Base-by-base conservation (phyloP, 495 filamentous ascomycete species). In the Daldinia concentrica region DNA sequence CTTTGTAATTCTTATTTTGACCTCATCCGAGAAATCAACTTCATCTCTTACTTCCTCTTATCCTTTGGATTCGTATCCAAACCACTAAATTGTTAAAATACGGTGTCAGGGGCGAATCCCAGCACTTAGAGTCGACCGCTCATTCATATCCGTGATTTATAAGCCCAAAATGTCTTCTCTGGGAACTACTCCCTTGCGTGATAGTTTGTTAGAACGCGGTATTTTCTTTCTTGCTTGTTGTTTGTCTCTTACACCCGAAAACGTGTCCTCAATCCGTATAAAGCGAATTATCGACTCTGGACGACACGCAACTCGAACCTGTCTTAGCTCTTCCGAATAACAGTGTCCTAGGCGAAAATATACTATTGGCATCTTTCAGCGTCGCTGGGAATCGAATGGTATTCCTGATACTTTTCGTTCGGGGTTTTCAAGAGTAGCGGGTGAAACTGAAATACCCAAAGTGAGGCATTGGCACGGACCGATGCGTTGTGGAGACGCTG, bases 1-100 rank as follows among this genome's bases (percentile, higher is more conserved):
- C 66, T 66, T 69, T 69, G 27, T 45, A 62, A 65, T 51, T 54
- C 43, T 66, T 73, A 68, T 68, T 73, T 69, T 36, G 24, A 73
- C 71, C 22, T 69, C 71, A 54, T 63, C 7, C 29, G 5, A 58
- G 27, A 26, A 24, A 8, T 41, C 1, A 12, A 32, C 17, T 39
- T 68, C 30, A 4, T n/a, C 48, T 36, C 34, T 32, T 55, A 32
- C 39, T 52, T 36, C 34, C 17, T 68, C 5, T 14, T 58, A 15
- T 17, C 48, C 36, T 29, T 55, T 60, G 12, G 52, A 58, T 68
- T 62, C 39, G 26, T 30, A 11, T 61, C 11, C 14, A 26, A 45
- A 58, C 17, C 17, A 19, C 37, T 48, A 60, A 52, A 48, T 50
- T 39, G 34, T 41, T 41, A 22, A 51, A 56, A n/a, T 19, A 27